Conservation (phyloP, 257 asterid genomes). For the Ballota nigra region DNA sequence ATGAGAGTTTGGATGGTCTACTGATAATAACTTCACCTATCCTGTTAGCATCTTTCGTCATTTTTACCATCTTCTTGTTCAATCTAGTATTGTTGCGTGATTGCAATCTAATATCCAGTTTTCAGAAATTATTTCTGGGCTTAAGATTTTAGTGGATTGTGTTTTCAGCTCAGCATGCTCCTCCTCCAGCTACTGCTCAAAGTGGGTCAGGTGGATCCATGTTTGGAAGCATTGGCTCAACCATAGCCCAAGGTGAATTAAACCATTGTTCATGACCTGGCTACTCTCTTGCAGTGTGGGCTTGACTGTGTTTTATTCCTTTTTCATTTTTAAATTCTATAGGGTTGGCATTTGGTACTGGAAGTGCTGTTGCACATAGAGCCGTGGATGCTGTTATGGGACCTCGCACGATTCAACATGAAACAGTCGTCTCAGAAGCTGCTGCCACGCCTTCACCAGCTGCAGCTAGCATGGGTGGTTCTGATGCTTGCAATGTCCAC, state of each 20-base stretch:
- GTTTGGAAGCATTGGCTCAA: conserved; percentile 55
- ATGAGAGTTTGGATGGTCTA: background rate
- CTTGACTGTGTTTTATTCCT: background rate
- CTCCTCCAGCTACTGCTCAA: conserved; percentile 76
- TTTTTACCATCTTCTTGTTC: background rate
- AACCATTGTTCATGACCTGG: background rate
- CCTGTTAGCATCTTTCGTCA: background rate
- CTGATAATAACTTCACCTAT: background rate
- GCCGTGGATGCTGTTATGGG: conserved; percentile 77
- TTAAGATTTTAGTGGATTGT: conserved; percentile 1
- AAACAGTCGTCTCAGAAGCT: conserved; percentile 51
- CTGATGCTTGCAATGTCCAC: conserved; percentile 62
- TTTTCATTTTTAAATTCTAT: too few relatives aligned
- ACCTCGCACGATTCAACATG: conserved; percentile 75
- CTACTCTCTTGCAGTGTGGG: background rate
- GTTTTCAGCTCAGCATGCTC: conserved; percentile 54
- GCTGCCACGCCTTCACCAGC: conserved; percentile 42
- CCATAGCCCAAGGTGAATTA: conserved; percentile 62
- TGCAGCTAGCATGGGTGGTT: conserved; percentile 29
- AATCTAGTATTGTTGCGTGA: background rate
- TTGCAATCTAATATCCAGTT: background rate
- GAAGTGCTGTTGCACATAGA: conserved; percentile 74
- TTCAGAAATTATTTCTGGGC: background rate
- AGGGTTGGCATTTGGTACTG: conserved; percentile 78
- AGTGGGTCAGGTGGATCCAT: conserved; percentile 58